These are phyloP conservation scores for Didymella pomorum DNA, from an alignment of 2,329 filamentous ascomycete species.

Conservation along the genomic window DNA sequence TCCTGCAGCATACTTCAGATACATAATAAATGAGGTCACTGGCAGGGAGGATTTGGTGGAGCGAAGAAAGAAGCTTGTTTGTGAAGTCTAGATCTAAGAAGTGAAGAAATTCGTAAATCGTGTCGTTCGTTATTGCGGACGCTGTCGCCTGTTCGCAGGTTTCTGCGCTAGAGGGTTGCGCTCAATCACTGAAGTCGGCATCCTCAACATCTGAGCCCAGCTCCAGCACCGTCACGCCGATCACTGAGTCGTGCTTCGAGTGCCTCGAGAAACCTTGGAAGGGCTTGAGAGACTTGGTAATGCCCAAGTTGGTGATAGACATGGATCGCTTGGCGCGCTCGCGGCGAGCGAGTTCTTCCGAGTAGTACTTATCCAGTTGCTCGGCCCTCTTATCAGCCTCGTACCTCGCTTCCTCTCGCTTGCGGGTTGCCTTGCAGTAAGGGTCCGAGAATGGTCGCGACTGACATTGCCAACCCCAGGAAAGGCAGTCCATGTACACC, in stretches of 20 bases:
- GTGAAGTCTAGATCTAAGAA: slow-evolving; percentile 7
- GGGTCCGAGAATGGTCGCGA: slow-evolving; percentile 28
- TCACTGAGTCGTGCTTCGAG: slow-evolving; percentile 22
- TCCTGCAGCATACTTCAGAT: not conserved
- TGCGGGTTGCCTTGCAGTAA: slow-evolving; percentile 25
- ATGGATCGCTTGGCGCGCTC: slow-evolving; percentile 13
- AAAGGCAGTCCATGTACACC: slow-evolving; percentile 31
- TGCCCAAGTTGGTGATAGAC: slow-evolving; percentile 10
- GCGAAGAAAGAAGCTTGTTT: slow-evolving; percentile 1
- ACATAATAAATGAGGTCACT: not conserved
- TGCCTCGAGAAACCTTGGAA: slow-evolving; percentile 16
- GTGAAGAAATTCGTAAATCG: slow-evolving; percentile 10
- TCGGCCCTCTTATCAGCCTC: slow-evolving; percentile 23
- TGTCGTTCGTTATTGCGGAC: not conserved
- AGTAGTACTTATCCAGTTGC: slow-evolving; percentile 27
- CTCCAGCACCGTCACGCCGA: slow-evolving; percentile 14
- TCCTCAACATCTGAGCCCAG: slow-evolving; percentile 16
- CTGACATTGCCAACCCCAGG: slow-evolving; percentile 29
- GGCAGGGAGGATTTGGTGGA: not conserved
- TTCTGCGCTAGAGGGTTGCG: not conserved
- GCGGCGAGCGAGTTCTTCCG: slow-evolving; percentile 13
- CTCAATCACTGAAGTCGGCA: slow-evolving; percentile 17
- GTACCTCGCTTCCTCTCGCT: slow-evolving; percentile 24
- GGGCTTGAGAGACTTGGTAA: slow-evolving; percentile 15
- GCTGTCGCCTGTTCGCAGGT: not conserved